Base-by-base conservation (phyloP, 163 green algal genomes). In the Scenedesmus sp. region DNA sequence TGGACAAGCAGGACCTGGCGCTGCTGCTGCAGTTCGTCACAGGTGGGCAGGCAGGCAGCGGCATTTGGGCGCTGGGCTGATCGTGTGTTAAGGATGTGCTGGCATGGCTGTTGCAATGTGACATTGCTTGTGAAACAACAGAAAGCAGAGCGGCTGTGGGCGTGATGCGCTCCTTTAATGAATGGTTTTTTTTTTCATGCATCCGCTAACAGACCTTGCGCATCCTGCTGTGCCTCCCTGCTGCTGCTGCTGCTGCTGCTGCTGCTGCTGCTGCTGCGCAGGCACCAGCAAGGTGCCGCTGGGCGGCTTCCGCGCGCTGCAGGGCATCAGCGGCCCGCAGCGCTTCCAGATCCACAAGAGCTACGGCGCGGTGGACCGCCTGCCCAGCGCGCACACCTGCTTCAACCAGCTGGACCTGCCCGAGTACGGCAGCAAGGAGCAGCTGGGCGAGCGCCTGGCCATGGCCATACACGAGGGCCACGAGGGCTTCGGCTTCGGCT, bases 391-490 rank as follows among this genome's bases (percentile, higher is more conserved):
- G 9, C 98, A 99, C 95, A 99, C 98, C 16, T 99, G 98, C 95
- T 99, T 99, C 96, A 99, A 99, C 95, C 98, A 99, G 96, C 96
- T 99, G 70, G 98, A 99, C 92, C 93, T 99, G 85, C 95, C 96
- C 0, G 98, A 99, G 95, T 99, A 99, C 88, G 83, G 90, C 13
- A 97, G 66, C 92, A 98, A 98, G 95, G 98, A 99, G 87, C 95
- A 98, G 94, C 95, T 99, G 76, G 91, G 92, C 60, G 98, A 99
- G 54, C 94, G 98, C 23, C 95, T 99, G 26, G 90, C 99, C 66
- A 94, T 97, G 56, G 98, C 98, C 23, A 97, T 99, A 57, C 96
- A 97, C 84, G 98, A 99, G 94, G 98, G 97, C 23, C 94, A 88
- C 54, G 95, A 98, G 67, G 98, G 98, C 12, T 99, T 99, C 94